Evolutionary conservation across 192 early-diverging fungal genomes (phyloP), one percentile per base, ranked within the genome.

Genomic region (Entomortierella beljakovae): DNA sequence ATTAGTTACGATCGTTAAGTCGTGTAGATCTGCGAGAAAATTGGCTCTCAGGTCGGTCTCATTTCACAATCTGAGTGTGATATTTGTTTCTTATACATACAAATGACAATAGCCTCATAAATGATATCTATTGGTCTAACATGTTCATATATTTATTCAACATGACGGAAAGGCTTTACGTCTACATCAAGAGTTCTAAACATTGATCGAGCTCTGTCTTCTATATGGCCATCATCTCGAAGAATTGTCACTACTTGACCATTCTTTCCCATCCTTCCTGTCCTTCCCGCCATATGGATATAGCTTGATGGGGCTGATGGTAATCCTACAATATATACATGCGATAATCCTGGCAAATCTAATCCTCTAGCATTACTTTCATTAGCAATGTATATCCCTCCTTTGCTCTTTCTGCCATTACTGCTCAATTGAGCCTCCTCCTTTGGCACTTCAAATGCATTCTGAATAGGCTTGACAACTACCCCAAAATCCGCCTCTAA

Each of bases 251-350:
- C 79, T 20, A 90, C 87, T 26, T 80, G 84, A 0, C 91, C 91
- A 20, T 68, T 31, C 37, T 85, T 80, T 0, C 93, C 94, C 74
- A 93, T 91, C 25, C 97, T 75, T 8, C 94, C 95, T 0, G 93
- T 90, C 20, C 97, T 82, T 23, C 97, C 95, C 1, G 95, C 91
- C 91, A 97, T 92, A 61, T 98, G 97, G 11, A 94, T 64, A 72
- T 96, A 98, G 55, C 89, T 90, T 7, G 86, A 81, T 25, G 86
- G 74, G 0, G 84, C 86, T 15, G 87, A 85, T 4, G 95, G 93
- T 9, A 90, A 66, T n/a, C 93, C 95, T 3, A 97, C 80, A 60
- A 98, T 91, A 33, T 94, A 90, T 6, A 98, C 94, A 72, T 95
- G 90, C 3, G 90, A 89, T 1, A 92, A 82, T 61, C 86, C 80